Base-by-base conservation (phyloP, 1,139 yeast genomes). In the Nadsonia commutata region DNA sequence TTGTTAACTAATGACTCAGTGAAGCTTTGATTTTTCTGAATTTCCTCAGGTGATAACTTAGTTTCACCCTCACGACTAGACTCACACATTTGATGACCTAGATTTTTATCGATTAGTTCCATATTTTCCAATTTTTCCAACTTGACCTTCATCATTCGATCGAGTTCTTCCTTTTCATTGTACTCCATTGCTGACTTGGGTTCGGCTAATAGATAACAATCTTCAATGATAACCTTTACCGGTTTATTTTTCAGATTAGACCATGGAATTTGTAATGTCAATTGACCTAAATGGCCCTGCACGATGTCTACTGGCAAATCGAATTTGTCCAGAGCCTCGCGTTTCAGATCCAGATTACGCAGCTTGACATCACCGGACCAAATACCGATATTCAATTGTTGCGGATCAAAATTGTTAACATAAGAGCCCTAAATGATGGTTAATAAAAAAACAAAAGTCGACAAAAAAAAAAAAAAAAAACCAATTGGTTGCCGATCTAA, bases 281-380 rank as follows among this genome's bases (percentile, higher is more conserved):
- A 68, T 51, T 82, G 86, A 1, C 97, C 98, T 47, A 93, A 62
- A 56, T 85, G 88, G 33, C 98, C 99, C 59, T 82, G 84, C 49
- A 76, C 73, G n/a, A 93, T 93, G 58, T 86, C 85, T 37, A 90
- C 66, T 1, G 98, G 98, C 40, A 93, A 65, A 51, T 81, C 77
- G 52, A 90, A 72, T 55, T 81, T 74, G 59, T 90, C 98, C 40
- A 93, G 67, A 7, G 96, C 88, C 60, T 80, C 88, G 48, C 77
- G 74, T 62, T 84, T 84, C 47, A 93, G 68, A 49, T 80, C 72
- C 49, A 93, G 69, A 58, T 88, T 78, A 50, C 71, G 71, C 43
- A 93, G 67, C 58, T 84, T 85, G 40, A 88, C 98, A 67, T 90
- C 97, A 23, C 99, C 99, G 55, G 90, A 78, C 95, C 98, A 88